phyloP scores from a whole-genome alignment of 495 filamentous ascomycete genomes.

The Coniosporium apollinis region DNA sequence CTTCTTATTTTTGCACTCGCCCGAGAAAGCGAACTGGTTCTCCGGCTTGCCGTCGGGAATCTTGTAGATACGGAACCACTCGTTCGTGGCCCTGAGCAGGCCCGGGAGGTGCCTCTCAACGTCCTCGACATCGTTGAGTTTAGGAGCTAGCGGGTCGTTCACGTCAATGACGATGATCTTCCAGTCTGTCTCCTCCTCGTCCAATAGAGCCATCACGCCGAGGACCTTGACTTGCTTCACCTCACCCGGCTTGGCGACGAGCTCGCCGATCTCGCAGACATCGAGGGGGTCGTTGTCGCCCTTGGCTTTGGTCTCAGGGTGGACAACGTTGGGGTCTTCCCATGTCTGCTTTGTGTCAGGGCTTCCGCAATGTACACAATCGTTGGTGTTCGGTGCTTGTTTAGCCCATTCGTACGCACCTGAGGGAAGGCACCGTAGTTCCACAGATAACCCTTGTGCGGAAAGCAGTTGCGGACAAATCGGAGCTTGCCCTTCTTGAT shows the following conservation, averaged over 20 bases:
- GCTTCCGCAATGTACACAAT: too few species aligned
- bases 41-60: slow-evolving; percentile 99
- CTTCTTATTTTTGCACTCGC: slow-evolving; percentile 99
- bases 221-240: slow-evolving; percentile 99
- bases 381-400: not conserved
- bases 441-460: slow-evolving; percentile 99
- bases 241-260: slow-evolving; percentile 86
- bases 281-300: slow-evolving; percentile 99
- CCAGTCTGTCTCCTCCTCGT: slow-evolving; percentile 99
- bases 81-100: slow-evolving; percentile 91
- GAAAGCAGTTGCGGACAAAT: slow-evolving; percentile 99
- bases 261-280: slow-evolving; percentile 98
- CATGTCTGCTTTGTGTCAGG: slow-evolving; percentile 50
- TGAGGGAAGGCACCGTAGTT: slow-evolving; percentile 99
- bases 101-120: slow-evolving; percentile 97
- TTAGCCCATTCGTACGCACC: slow-evolving; percentile 32
- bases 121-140: slow-evolving; percentile 98
- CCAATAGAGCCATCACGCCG: slow-evolving; percentile 96
- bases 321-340: slow-evolving; percentile 90
- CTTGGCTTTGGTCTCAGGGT: slow-evolving; percentile 99
- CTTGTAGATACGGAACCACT: slow-evolving; percentile 99
- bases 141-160: slow-evolving; percentile 88
- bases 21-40: slow-evolving; percentile 99
- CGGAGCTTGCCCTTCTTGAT: slow-evolving; percentile 85
- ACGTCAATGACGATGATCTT: slow-evolving; percentile 99